Conservation (phyloP, 2,329 filamentous ascomycete genomes). For the Leptographium wingfieldii region DNA sequence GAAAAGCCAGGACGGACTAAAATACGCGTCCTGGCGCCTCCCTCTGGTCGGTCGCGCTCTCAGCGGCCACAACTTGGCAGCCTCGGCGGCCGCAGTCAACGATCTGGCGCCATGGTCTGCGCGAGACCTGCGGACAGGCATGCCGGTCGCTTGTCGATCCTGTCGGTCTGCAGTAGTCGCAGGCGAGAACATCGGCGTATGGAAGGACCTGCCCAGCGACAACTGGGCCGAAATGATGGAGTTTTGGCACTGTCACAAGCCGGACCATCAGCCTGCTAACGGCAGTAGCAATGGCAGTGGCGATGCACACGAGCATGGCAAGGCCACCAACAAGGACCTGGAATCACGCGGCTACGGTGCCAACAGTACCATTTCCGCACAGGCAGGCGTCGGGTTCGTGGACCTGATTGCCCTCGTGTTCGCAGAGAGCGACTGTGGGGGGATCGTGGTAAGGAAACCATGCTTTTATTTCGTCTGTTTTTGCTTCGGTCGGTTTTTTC, state of each 20-base stretch:
- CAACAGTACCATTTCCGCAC: conserved; percentile 57
- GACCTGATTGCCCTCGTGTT: conserved; percentile 70
- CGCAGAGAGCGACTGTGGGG: conserved; percentile 48
- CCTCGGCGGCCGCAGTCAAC: neutral
- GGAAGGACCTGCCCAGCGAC: conserved; percentile 91
- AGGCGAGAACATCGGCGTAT: conserved; percentile 34
- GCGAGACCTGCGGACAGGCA: conserved; percentile 26
- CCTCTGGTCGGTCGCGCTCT: conserved; percentile 18
- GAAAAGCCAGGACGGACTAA: neutral
- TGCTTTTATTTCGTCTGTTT: conserved; percentile 9
- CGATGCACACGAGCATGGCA: conserved; percentile 2
- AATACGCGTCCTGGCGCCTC: conserved; percentile 35
- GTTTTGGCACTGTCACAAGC: conserved; percentile 99
- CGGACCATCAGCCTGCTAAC: conserved; percentile 26
- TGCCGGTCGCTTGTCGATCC: conserved; percentile 29
- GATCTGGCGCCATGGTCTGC: conserved; percentile 42
- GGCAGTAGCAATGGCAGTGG: neutral
- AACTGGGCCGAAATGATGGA: conserved; percentile 99
- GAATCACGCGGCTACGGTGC: conserved; percentile 71
- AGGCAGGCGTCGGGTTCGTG: conserved; percentile 58
- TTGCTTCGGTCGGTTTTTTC: conserved; percentile 1
- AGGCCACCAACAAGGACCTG: conserved; percentile 31
- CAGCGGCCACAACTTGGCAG: neutral
- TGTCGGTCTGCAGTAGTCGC: conserved; percentile 27
- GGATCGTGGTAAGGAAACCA: conserved; percentile 24